A percentile compares a stretch with the other conserved stretches of the same genome.
These are phyloP conservation scores for Medicago arabica DNA, from an alignment of 306 rosid genomes.

Conservation along the genomic window DNA sequence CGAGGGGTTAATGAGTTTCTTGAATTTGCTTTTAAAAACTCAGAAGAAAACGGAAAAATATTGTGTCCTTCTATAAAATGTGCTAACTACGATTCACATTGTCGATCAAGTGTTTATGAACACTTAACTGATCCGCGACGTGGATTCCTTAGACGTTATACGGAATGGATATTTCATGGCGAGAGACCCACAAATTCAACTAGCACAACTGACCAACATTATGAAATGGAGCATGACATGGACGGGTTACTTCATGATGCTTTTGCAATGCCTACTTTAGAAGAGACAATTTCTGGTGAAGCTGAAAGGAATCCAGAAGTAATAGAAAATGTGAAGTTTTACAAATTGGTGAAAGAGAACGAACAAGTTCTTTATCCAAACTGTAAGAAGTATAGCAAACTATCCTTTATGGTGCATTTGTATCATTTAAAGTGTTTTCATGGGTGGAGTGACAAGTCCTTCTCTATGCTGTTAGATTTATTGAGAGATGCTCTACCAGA, in stretches of 20 bases:
- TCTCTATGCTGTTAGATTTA: no score
- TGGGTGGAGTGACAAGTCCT: no score
- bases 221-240: neutral
- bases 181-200: neutral
- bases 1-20: no score
- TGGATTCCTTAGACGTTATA: neutral
- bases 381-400: no score
- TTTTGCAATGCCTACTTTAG: neutral
- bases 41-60: neutral
- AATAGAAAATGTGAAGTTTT: no score
- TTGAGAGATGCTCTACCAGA: no score
- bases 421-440: no score
- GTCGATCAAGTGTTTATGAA: neutral
- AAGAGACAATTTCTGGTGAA: no score
- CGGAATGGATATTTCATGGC: neutral
- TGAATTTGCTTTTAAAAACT: neutral
- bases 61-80: neutral
- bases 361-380: no score
- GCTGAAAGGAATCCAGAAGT: no score
- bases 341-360: no score
- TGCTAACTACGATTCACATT: neutral
- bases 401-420: no score
- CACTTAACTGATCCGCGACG: neutral
- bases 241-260: neutral
- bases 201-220: neutral